These are phyloP conservation scores for Cinchona pubescens DNA, from an alignment of 257 asterid species.

Conservation along the genomic window DNA sequence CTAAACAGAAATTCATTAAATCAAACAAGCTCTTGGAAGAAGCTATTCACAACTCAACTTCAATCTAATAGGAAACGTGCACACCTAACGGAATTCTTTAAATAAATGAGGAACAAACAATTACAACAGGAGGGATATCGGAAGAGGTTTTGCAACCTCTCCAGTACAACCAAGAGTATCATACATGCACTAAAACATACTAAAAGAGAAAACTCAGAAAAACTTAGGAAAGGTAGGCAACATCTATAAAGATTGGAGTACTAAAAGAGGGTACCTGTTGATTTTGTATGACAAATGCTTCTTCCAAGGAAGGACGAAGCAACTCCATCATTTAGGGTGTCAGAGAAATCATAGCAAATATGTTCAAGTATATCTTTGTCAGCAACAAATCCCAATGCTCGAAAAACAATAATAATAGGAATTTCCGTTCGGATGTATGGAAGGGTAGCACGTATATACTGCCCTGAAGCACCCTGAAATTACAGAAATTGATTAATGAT, in stretches of 20 bases:
- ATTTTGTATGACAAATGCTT: conserved; percentile 96
- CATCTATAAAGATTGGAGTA: not conserved
- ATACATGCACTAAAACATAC: not conserved
- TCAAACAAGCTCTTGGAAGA: not conserved
- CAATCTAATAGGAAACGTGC: not conserved
- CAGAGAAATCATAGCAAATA: conserved; percentile 86
- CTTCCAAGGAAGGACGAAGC: conserved; percentile 94
- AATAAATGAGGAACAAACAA: not conserved
- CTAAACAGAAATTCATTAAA: not conserved
- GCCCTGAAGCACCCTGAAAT: conserved; percentile 95
- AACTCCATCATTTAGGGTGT: conserved; percentile 98
- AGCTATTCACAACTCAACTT: not conserved
- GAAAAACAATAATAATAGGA: conserved; percentile 89
- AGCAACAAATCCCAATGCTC: conserved; percentile 95
- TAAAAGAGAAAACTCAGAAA: not conserved
- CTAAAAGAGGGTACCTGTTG: conserved; percentile 57
- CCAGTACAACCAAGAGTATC: not conserved
- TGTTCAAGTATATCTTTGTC: conserved; percentile 96
- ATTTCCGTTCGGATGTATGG: conserved; percentile 94
- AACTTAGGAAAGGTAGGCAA: not conserved
- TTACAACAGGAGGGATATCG: no score
- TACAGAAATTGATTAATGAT: not conserved
- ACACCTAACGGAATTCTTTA: no score
- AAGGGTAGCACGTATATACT: conserved; percentile 91
- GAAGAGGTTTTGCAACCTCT: not conserved